Conservation (phyloP, 768 basidiomycete species). For the Tulasnella sp. region DNA sequence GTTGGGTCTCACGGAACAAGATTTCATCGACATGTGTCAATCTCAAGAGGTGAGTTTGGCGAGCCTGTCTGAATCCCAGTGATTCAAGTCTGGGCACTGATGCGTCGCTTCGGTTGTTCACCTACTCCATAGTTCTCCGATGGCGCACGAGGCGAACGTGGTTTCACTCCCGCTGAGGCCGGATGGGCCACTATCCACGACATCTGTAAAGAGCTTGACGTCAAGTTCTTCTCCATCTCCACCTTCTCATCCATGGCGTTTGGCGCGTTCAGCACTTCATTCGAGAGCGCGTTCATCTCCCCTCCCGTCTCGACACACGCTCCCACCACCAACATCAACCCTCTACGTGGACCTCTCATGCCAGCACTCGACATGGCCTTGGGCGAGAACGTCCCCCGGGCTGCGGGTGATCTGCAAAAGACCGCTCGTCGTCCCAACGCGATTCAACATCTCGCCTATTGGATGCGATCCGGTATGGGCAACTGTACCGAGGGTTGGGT, state of each 20-base stretch:
- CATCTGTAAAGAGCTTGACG: background rate
- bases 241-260: background rate
- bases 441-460: background rate
- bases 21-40: no score
- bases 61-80: no score
- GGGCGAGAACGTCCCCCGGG: no score
- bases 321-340: background rate
- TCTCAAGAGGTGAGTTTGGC: no score
- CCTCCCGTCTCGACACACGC: background rate
- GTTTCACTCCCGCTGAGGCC: background rate
- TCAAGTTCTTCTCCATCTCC: background rate
- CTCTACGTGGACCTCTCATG: background rate
- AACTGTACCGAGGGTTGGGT: background rate
- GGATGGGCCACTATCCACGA: background rate
- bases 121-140: background rate
- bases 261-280: conserved; percentile 1
- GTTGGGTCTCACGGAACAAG: no score
- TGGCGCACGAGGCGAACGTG: conserved; percentile 1
- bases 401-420: background rate
- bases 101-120: no score
- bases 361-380: no score
- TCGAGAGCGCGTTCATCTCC: background rate
- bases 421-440: background rate
- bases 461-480: conserved; percentile 5
- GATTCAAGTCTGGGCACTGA: no score